phyloP scores from a whole-genome alignment of 495 filamentous ascomycete species.

The Jackrogersella multiformis region DNA sequence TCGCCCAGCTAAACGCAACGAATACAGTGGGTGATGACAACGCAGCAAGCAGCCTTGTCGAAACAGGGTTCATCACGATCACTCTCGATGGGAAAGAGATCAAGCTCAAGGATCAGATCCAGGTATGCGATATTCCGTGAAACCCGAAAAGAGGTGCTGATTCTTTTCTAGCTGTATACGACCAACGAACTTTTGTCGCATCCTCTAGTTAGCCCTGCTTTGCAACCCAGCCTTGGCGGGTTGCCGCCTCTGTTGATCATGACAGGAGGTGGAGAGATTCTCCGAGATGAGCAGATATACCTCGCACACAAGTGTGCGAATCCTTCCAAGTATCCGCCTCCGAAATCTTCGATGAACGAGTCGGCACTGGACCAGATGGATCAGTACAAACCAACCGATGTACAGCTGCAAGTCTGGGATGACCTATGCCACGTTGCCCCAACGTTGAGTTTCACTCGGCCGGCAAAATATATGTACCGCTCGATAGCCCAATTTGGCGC shows the following conservation, averaged over 20 bases:
- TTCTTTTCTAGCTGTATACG: conserved; percentile 73
- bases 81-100: conserved; percentile 74
- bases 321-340: conserved; percentile 75
- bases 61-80: conserved; percentile 64
- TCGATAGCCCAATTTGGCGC: conserved; percentile 90
- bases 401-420: conserved; percentile 97
- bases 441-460: conserved; percentile 89
- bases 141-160: conserved; percentile 21
- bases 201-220: conserved; percentile 86
- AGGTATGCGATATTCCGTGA: conserved; percentile 50
- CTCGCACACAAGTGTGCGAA: conserved; percentile 92
- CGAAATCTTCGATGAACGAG: conserved; percentile 70
- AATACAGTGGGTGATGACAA: conserved; percentile 6
- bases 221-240: conserved; percentile 87
- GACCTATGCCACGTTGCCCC: conserved; percentile 91
- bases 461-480: conserved; percentile 93
- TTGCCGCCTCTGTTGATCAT: conserved; percentile 87
- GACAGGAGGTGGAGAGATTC: conserved; percentile 85
- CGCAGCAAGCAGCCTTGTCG: conserved; percentile 41
- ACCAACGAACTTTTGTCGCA: conserved; percentile 87
- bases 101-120: conserved; percentile 88
- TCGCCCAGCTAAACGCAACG: conserved; percentile 20
- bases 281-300: conserved; percentile 95
- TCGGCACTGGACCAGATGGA: conserved; percentile 66
- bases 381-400: conserved; percentile 82